These are phyloP conservation scores for Pseudogymnoascus sp. DNA, from an alignment of 2,329 filamentous ascomycete genomes.

Conservation along the genomic window DNA sequence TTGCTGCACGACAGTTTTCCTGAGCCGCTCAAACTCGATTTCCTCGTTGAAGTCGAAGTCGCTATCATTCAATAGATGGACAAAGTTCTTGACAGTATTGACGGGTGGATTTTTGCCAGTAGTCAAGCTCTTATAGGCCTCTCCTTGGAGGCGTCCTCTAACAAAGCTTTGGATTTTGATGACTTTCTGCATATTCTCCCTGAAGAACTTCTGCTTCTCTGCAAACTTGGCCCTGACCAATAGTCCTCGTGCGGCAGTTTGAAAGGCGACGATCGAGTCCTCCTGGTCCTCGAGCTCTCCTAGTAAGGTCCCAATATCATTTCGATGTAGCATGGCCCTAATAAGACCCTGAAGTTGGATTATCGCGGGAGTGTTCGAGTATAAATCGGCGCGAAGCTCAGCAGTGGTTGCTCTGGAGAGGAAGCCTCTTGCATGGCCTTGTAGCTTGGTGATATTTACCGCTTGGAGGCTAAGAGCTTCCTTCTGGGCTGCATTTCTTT, in stretches of 20 bases:
- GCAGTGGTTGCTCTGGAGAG: conserved; percentile 51
- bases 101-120: conserved; percentile 95
- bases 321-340: conserved; percentile 70
- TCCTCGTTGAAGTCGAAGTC: conserved; percentile 99
- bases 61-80: conserved; percentile 94
- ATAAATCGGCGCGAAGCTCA: conserved; percentile 59
- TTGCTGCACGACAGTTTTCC: conserved; percentile 94
- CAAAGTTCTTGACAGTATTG: conserved; percentile 94
- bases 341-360: conserved; percentile 64
- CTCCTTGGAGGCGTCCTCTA: conserved; percentile 86
- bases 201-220: conserved; percentile 82
- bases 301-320: conserved; percentile 64
- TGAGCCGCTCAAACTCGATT: conserved; percentile 87
- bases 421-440: conserved; percentile 59
- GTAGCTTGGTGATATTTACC: conserved; percentile 50
- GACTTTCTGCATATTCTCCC: conserved; percentile 97
- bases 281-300: conserved; percentile 76
- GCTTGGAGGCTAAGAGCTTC: conserved; percentile 50
- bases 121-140: conserved; percentile 95
- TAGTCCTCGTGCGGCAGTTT: conserved; percentile 64
- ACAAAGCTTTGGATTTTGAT: conserved; percentile 98
- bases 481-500: conserved; percentile 39
- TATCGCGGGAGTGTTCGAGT: conserved; percentile 58
- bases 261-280: conserved; percentile 63
- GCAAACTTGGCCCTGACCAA: conserved; percentile 66